These are phyloP conservation scores for Auriscalpium microsporum DNA, from an alignment of 768 basidiomycete genomes.

Conservation along the genomic window DNA sequence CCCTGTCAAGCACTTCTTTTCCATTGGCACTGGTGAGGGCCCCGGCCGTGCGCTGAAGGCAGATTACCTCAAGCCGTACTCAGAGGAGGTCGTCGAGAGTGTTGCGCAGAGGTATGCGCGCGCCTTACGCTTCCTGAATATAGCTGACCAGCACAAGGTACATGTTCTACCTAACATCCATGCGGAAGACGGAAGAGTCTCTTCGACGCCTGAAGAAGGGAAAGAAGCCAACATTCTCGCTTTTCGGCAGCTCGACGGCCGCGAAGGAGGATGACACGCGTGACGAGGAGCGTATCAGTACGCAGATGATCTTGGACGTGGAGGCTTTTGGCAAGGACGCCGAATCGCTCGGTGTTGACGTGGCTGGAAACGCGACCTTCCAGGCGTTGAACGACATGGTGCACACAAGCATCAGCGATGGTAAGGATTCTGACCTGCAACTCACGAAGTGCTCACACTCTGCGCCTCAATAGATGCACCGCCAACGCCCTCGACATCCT, in stretches of 20 bases:
- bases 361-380: conserved; percentile 45
- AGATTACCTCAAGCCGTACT: conserved; percentile 40
- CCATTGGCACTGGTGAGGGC: conserved; percentile 45
- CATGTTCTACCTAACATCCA: conserved; percentile 65
- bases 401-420: conserved; percentile 32
- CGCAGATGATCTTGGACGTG: conserved; percentile 83
- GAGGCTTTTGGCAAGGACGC: conserved; percentile 79
- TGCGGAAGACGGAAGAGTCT: conserved; percentile 91
- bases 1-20: conserved; percentile 72
- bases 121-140: conserved; percentile 3
- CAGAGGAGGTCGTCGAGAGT: conserved; percentile 59
- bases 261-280: conserved; percentile 56
- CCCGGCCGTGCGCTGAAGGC: conserved; percentile 52
- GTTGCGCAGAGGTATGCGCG: conserved; percentile 52
- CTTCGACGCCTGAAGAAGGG: conserved; percentile 81
- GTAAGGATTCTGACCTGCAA: background rate
- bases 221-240: conserved; percentile 68
- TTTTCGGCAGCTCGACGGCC: conserved; percentile 54
- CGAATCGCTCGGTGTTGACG: conserved; percentile 54
- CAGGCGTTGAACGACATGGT: conserved; percentile 53
- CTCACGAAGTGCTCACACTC: background rate
- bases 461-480: background rate
- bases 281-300: conserved; percentile 83
- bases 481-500: background rate
- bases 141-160: conserved; percentile 42